Evolutionary conservation across 106 monocot species (phyloP).

Genomic region (Platanthera guangdongensis): DNA sequence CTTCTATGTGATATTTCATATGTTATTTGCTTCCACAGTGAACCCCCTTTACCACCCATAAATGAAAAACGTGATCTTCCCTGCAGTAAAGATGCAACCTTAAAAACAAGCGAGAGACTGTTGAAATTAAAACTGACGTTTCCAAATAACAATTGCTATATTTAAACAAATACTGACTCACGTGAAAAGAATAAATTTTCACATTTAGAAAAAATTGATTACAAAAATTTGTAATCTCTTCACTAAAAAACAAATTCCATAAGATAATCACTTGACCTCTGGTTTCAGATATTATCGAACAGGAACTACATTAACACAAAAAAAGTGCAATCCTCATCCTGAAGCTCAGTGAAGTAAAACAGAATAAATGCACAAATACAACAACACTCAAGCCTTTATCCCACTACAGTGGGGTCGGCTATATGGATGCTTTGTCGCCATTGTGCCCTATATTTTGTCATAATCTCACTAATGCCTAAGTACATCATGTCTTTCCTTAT

Average conservation of each 20-base stretch:
- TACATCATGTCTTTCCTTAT: too few relatives aligned
- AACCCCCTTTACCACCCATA: slow-evolving; percentile 91
- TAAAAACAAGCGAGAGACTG: background rate
- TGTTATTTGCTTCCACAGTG: slow-evolving; percentile 86
- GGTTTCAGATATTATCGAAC: background rate
- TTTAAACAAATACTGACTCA: background rate
- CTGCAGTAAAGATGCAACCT: slow-evolving; percentile 25
- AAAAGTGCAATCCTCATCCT: background rate
- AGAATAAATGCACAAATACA: background rate
- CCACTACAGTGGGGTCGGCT: too few relatives aligned
- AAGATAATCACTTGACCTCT: background rate
- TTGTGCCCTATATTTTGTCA: too few relatives aligned
- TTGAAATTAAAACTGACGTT: background rate
- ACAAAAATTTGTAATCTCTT: background rate
- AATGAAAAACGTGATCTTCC: slow-evolving; percentile 92
- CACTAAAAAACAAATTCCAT: background rate
- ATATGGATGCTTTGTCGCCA: too few relatives aligned
- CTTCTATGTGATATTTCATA: slow-evolving; percentile 60
- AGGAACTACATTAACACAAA: background rate
- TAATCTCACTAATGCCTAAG: too few relatives aligned
- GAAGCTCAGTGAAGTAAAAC: background rate
- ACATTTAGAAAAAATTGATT: background rate
- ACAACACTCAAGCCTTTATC: too few relatives aligned
- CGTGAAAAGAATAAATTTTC: background rate
- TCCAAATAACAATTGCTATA: background rate